Base-by-base conservation (phyloP, 768 basidiomycete species). In the Suillus weaverae region DNA sequence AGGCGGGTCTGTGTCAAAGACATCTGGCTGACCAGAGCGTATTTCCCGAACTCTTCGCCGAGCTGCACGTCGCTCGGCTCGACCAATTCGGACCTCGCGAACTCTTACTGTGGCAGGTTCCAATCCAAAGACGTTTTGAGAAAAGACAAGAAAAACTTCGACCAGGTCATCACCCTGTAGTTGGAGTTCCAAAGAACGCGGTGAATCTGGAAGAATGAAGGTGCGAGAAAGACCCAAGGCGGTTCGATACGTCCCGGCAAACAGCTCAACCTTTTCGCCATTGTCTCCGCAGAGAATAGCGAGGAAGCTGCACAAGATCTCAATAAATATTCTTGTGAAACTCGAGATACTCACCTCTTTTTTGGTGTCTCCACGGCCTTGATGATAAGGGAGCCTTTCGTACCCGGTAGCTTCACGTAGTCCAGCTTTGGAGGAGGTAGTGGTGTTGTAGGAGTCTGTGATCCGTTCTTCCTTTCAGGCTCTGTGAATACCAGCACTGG, bases 91-190 rank as follows among this genome's bases (percentile, higher is more conserved):
- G 30, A 97, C 94, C 75, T 97, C 95, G 5, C 94, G 88, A n/a
- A 97, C 94, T 33, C 94, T 86, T 22, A 97, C 94, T 0, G 95
- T 97, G 2, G 94, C 94, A 11, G 94, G 94, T 73, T 96, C 94
- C 43, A 96, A 78, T 13, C 95, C 94, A 72, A 96, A 96, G 35
- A 96, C 91, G 67, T 94, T 95, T 73, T 95, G 93, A 2, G 89
- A 86, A 73, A 96, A 96, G 4, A 96, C 91, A 35, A 96, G 83
- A 74, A 95, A 96, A 9, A 96, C 89, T 74, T 96, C 94, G 5
- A 95, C 93, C 3, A 96, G 84, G 70, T 96, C 94, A 72, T 96
- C 95, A 7, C 94, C 94, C 75, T 96, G 94, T 13, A 96, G 80
- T 74, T 96, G 89, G 26, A 96, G 81, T 73, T 95, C 95, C 60